phyloP scores from a whole-genome alignment of 805 yeast species.

The Maudiozyma turicensis region DNA sequence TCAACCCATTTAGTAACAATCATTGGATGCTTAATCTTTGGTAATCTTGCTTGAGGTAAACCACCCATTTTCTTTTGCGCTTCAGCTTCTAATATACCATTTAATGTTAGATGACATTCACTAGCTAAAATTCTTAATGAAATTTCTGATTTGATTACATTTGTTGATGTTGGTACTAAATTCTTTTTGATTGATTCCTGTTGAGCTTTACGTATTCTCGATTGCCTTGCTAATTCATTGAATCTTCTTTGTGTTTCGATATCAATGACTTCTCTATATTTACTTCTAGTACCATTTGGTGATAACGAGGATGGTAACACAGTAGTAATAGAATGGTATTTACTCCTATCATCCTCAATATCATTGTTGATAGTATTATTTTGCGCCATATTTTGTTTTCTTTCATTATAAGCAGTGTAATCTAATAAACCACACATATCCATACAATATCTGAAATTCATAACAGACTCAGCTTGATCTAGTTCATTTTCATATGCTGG shows the following conservation, averaged over 20 bases:
- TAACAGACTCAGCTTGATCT: constrained; percentile 49
- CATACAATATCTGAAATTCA: constrained; percentile 60
- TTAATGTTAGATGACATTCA: constrained; percentile 37
- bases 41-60: constrained; percentile 24
- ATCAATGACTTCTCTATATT: constrained; percentile 65
- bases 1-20: constrained; percentile 95
- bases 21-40: constrained; percentile 42
- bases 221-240: constrained; percentile 28
- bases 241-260: constrained; percentile 27
- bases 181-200: constrained; percentile 24
- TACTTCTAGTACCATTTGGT: constrained; percentile 82
- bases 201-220: constrained; percentile 29
- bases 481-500: constrained; percentile 52
- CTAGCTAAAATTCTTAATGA: constrained; percentile 33
- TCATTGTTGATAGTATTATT: background rate
- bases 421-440: constrained; percentile 46
- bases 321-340: constrained; percentile 22
- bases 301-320: constrained; percentile 83
- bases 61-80: constrained; percentile 36
- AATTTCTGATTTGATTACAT: constrained; percentile 30
- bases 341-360: background rate
- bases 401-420: background rate
- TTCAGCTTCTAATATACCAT: constrained; percentile 37
- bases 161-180: constrained; percentile 29
- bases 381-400: constrained; percentile 3